These are phyloP conservation scores for Boletellus sp. DNA, from an alignment of 768 basidiomycete genomes.

Conservation along the genomic window DNA sequence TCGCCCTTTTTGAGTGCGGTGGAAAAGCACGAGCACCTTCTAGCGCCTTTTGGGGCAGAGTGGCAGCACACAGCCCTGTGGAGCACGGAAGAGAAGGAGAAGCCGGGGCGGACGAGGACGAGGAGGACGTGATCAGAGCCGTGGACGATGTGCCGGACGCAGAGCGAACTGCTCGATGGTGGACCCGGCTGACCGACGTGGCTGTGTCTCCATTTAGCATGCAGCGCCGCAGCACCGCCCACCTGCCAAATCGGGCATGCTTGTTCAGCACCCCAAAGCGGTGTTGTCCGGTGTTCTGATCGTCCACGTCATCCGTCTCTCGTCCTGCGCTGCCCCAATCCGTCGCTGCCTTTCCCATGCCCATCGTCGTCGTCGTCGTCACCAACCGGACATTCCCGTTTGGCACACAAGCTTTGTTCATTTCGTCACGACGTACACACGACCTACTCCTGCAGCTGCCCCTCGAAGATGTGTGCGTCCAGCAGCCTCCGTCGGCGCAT, in stretches of 20 bases:
- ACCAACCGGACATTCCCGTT: too few species aligned
- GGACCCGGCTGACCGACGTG: conserved; percentile 32
- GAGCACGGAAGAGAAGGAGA: conserved; percentile 8
- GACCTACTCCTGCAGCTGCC: not conserved
- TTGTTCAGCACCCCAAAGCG: conserved; percentile 22
- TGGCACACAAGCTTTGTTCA: too few species aligned
- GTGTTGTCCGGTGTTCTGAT: conserved; percentile 15
- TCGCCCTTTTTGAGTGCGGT: conserved; percentile 13
- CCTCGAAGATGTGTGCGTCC: conserved; percentile 62
- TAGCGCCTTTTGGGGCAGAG: conserved; percentile 13
- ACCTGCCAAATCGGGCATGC: conserved; percentile 13
- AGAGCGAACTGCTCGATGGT: conserved; percentile 23
- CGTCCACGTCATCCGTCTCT: not conserved
- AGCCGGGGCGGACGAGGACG: conserved; percentile 10
- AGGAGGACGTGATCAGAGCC: too few species aligned
- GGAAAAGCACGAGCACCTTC: conserved; percentile 7
- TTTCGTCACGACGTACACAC: not conserved
- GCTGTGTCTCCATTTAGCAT: conserved; percentile 33
- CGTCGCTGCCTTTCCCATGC: not conserved
- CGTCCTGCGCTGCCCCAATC: not conserved
- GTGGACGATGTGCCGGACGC: conserved; percentile 1
- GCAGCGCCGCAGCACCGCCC: conserved; percentile 36
- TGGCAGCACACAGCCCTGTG: conserved; percentile 16
- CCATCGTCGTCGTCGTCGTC: not conserved
- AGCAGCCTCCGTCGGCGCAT: conserved; percentile 76